These are phyloP conservation scores for Setaria italica DNA, from an alignment of 202 grass and related monocot species.

Conservation along the genomic window DNA sequence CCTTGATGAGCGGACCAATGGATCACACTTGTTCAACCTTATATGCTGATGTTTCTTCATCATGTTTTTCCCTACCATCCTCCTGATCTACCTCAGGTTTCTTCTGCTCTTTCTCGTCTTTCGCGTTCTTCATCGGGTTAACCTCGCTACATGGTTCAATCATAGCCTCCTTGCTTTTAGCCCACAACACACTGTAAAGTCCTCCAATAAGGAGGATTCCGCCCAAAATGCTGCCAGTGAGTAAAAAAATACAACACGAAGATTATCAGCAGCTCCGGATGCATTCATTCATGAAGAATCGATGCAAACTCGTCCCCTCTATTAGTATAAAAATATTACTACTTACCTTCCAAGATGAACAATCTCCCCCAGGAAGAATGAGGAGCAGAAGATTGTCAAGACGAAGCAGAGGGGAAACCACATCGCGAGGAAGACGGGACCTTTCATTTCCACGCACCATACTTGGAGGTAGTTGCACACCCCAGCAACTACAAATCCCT, in stretches of 20 bases:
- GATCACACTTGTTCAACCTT: neutral
- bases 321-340: neutral
- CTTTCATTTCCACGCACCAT: conserved; percentile 69
- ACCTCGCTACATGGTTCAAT: neutral
- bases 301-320: too few species aligned
- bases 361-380: conserved; percentile 62
- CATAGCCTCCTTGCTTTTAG: conserved; percentile 35
- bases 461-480: conserved; percentile 59
- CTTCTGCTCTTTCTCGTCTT: neutral
- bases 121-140: neutral
- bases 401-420: conserved; percentile 60
- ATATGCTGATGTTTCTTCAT: neutral
- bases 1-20: neutral
- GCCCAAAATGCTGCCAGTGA: conserved; percentile 31
- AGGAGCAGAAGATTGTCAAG: conserved; percentile 61
- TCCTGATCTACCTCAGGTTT: neutral
- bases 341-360: conserved; percentile 62
- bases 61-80: neutral
- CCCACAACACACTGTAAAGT: too few species aligned
- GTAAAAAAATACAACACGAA: neutral
- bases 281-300: too few species aligned
- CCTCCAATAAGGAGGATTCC: too few species aligned
- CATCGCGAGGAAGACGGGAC: conserved; percentile 58
- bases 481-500: conserved; percentile 58
- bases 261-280: neutral